Percentiles rank a stretch among this genome's conserved stretches.
phyloP scores from a whole-genome alignment of 2,329 filamentous ascomycete genomes.

The Fusarium poae region DNA sequence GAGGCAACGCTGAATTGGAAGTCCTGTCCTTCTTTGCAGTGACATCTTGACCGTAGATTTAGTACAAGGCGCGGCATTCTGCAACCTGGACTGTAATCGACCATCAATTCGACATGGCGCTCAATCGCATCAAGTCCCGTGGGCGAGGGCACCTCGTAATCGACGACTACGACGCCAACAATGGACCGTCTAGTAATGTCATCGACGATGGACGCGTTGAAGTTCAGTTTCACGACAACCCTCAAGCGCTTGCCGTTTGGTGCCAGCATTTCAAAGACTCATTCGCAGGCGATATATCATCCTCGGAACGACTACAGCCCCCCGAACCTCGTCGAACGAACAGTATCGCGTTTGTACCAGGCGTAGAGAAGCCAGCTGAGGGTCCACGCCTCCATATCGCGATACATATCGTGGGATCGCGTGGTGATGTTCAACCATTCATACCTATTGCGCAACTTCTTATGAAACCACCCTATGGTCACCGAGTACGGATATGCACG shows the following conservation, averaged over 20 bases:
- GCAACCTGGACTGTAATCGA: background rate
- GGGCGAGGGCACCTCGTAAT: constrained; percentile 48
- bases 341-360: constrained; percentile 37
- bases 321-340: constrained; percentile 40
- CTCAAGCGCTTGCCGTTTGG: constrained; percentile 47
- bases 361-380: constrained; percentile 28
- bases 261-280: constrained; percentile 42
- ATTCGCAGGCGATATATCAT: constrained; percentile 13
- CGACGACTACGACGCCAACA: constrained; percentile 37
- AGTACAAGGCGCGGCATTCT: background rate
- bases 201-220: constrained; percentile 51
- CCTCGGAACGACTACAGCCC: constrained; percentile 22
- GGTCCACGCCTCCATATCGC: constrained; percentile 50
- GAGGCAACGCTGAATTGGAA: background rate
- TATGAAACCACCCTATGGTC: constrained; percentile 56
- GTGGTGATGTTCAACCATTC: constrained; percentile 64
- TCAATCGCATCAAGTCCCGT: constrained; percentile 48
- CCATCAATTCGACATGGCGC: constrained; percentile 41
- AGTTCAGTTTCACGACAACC: constrained; percentile 50
- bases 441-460: constrained; percentile 66
- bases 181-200: constrained; percentile 46
- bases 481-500: constrained; percentile 69
- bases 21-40: background rate
- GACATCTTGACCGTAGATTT: background rate
- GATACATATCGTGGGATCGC: constrained; percentile 53